Base-by-base conservation (phyloP, 139 green algal genomes). In the Astrephomene gubernaculifera region DNA sequence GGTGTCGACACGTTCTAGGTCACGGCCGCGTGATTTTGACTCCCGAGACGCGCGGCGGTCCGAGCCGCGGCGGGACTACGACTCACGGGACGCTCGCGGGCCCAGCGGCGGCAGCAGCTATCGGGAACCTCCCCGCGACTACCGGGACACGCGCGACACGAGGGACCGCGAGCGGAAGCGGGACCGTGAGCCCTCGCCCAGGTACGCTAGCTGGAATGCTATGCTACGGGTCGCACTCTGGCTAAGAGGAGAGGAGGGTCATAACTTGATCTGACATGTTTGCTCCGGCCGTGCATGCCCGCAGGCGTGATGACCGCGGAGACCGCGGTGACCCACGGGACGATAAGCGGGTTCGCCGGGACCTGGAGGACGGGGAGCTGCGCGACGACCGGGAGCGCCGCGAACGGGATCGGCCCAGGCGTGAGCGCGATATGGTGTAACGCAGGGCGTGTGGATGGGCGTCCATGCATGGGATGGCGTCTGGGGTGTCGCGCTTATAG, bases 141-240 rank as follows among this genome's bases (percentile, higher is more conserved):
- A 44, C 76, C 70, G 87, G 75, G 87, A 79, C 64, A 44, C 81
- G 63, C 53, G 52, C 22, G 52, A 67, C 49, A 67, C 9, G 39
- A 6, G 68, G 63, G 73, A 81, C 33, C 44, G 85, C 27, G 85
- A 83, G 1, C 80, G 76, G 36, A 90, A 90, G 71, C 79, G 86
- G 4, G 86, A 90, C 12, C 80, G 80, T 17, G 79, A 87, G 24
- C 36, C 52, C 3, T 69, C 73, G 54, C 71, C 71, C n/a, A 80
- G 71, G 71, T 80, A 49, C 31, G 49, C 1, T 70, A 21, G 24
- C n/a, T 70, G 36, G 63, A 33, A 27, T 39, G 36, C 29, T 39
- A 35, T 35, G 38, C n/a, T n/a, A n/a, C n/a, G n/a, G n/a, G n/a
- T n/a, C n/a, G n/a, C n/a, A n/a, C n/a, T n/a, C n/a, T n/a, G n/a